These are phyloP conservation scores for Rhizophagus clarus DNA, from an alignment of 192 early-diverging fungal genomes.

Conservation along the genomic window DNA sequence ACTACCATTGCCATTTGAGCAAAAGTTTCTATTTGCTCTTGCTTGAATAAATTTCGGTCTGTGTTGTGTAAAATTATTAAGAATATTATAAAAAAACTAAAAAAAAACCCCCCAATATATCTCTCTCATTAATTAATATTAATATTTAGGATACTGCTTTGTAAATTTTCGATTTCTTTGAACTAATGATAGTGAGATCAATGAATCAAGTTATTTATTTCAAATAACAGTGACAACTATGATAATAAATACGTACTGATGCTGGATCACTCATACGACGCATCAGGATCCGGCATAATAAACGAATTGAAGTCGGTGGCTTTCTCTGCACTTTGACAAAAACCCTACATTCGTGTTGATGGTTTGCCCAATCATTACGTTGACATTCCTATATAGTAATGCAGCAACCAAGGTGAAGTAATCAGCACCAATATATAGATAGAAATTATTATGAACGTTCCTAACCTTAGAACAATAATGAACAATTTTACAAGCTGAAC, in stretches of 20 bases:
- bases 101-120: too few species aligned
- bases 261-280: not conserved
- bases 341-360: slow-evolving; percentile 44
- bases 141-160: slow-evolving; percentile 27
- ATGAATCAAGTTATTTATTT: not conserved
- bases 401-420: too few species aligned
- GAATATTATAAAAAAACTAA: not conserved
- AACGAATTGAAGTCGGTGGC: slow-evolving; percentile 40
- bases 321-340: slow-evolving; percentile 30
- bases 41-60: slow-evolving; percentile 36
- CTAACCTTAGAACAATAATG: slow-evolving; percentile 29
- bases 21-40: slow-evolving; percentile 41
- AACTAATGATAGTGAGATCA: not conserved
- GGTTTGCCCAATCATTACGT: slow-evolving; percentile 36
- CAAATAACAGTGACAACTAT: too few species aligned
- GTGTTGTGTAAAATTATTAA: not conserved
- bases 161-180: slow-evolving; percentile 21
- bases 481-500: slow-evolving; percentile 21
- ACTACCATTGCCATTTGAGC: slow-evolving; percentile 47
- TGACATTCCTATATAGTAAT: slow-evolving; percentile 30
- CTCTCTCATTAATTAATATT: too few species aligned
- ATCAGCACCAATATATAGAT: not conserved
- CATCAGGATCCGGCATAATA: slow-evolving; percentile 37
- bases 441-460: not conserved
- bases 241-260: slow-evolving; percentile 28